phyloP scores from a whole-genome alignment of 2,329 filamentous ascomycete genomes.

The Mycosphaerella sp. region DNA sequence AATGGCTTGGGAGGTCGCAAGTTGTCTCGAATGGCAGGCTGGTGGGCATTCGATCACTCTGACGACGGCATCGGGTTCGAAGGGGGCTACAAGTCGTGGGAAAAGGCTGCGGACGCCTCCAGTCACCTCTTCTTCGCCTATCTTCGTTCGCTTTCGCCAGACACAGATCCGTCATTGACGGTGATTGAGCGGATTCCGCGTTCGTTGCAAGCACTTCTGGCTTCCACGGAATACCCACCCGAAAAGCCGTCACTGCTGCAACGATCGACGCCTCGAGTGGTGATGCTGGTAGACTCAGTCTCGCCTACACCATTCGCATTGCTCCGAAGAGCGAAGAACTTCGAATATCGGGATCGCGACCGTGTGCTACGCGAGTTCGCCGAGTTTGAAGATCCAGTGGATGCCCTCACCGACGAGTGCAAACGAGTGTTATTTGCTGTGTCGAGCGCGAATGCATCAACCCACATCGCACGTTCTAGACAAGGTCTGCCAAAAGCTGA shows the following conservation, averaged over 20 bases:
- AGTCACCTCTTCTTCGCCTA: slow-evolving; percentile 99
- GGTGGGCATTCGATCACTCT: slow-evolving; percentile 95
- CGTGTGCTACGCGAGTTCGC: slow-evolving; percentile 77
- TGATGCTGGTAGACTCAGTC: slow-evolving; percentile 94
- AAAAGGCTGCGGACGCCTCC: slow-evolving; percentile 85
- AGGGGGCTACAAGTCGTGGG: slow-evolving; percentile 85
- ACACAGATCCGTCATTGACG: slow-evolving; percentile 59
- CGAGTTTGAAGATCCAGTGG: slow-evolving; percentile 80
- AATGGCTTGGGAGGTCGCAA: slow-evolving; percentile 93
- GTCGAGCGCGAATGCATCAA: slow-evolving; percentile 79
- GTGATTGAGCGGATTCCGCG: slow-evolving; percentile 82
- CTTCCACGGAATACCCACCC: slow-evolving; percentile 92
- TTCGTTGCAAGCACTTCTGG: slow-evolving; percentile 81
- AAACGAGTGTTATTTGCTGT: slow-evolving; percentile 83
- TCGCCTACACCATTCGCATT: slow-evolving; percentile 92
- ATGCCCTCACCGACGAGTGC: slow-evolving; percentile 88
- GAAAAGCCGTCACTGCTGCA: slow-evolving; percentile 69
- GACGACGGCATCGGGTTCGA: slow-evolving; percentile 90
- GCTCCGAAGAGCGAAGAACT: slow-evolving; percentile 83
- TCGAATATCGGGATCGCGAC: slow-evolving; percentile 89
- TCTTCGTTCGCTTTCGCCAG: slow-evolving; percentile 80
- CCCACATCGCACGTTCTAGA: slow-evolving; percentile 47
- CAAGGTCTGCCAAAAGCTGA: slow-evolving; percentile 54
- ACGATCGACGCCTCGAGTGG: slow-evolving; percentile 75
- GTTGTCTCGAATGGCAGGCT: slow-evolving; percentile 87